Conservation (phyloP, 2,329 filamentous ascomycete genomes). For the Domatiomyces globalis region DNA sequence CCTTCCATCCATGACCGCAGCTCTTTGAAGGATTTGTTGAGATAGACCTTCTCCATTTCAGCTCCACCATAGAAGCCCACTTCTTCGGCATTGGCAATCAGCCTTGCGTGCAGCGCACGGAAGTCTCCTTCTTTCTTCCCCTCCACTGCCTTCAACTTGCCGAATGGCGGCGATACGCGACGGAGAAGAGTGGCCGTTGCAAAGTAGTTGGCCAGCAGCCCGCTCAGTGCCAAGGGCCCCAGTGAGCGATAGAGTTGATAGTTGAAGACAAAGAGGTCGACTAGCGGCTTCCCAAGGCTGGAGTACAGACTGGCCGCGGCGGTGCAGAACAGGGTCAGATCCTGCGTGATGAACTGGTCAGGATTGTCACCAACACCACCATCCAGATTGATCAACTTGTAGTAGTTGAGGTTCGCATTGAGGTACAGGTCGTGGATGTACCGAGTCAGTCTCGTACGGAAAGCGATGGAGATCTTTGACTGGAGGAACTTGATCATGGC, state of each 20-base stretch:
- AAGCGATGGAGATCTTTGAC: slow-evolving; percentile 95
- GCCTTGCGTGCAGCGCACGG: slow-evolving; percentile 70
- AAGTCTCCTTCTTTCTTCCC: slow-evolving; percentile 93
- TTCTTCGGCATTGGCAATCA: slow-evolving; percentile 95
- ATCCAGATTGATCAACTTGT: slow-evolving; percentile 84
- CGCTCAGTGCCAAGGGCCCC: slow-evolving; percentile 72
- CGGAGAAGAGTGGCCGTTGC: slow-evolving; percentile 81
- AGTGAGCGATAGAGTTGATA: slow-evolving; percentile 90
- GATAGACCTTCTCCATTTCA: slow-evolving; percentile 83
- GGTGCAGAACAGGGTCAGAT: slow-evolving; percentile 87
- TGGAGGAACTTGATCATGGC: slow-evolving; percentile 98
- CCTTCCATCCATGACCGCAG: slow-evolving; percentile 95
- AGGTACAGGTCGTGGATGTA: slow-evolving; percentile 97
- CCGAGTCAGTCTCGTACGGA: slow-evolving; percentile 81
- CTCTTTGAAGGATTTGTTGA: slow-evolving; percentile 84
- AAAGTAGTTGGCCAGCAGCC: slow-evolving; percentile 84
- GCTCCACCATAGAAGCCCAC: slow-evolving; percentile 95
- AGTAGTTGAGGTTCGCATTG: slow-evolving; percentile 89
- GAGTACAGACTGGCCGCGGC: slow-evolving; percentile 88
- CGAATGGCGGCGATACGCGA: slow-evolving; percentile 83
- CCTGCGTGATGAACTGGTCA: slow-evolving; percentile 95
- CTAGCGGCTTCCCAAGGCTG: slow-evolving; percentile 88
- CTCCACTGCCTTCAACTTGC: slow-evolving; percentile 91
- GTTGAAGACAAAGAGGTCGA: slow-evolving; percentile 96
- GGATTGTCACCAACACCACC: slow-evolving; percentile 83